Evolutionary conservation across 2,329 filamentous ascomycete genomes (phyloP).

Genomic region (Pseudocercospora cruenta): DNA sequence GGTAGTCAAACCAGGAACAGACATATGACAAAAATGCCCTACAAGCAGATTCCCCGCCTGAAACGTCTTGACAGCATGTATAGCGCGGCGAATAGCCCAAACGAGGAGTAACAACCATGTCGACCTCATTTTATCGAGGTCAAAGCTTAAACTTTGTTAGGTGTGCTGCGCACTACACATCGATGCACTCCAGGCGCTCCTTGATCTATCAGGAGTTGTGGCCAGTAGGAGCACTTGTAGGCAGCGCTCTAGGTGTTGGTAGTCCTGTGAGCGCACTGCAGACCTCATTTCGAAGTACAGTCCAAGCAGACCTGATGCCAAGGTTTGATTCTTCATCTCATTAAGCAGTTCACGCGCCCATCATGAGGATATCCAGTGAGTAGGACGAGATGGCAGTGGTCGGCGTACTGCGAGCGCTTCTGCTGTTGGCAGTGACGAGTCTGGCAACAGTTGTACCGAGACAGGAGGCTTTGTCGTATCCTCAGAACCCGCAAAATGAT

Average conservation of each 20-base stretch:
- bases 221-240: neutral
- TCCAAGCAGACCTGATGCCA: neutral
- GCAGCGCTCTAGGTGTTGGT: neutral
- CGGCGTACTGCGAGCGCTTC: neutral
- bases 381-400: neutral
- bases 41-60: neutral
- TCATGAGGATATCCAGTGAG: neutral
- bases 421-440: neutral
- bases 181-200: neutral
- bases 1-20: neutral
- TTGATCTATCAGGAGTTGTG: neutral
- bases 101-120: neutral
- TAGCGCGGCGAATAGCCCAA: neutral
- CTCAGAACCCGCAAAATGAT: slow-evolving; percentile 14
- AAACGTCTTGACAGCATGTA: neutral
- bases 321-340: neutral
- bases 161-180: neutral
- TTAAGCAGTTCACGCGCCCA: neutral
- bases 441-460: neutral
- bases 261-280: neutral
- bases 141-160: neutral
- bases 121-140: neutral
- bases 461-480: neutral
- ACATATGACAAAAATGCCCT: neutral
- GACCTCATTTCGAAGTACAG: neutral